Evolutionary conservation across 2,329 filamentous ascomycete species (phyloP).

Genomic region (Claviceps sp.): DNA sequence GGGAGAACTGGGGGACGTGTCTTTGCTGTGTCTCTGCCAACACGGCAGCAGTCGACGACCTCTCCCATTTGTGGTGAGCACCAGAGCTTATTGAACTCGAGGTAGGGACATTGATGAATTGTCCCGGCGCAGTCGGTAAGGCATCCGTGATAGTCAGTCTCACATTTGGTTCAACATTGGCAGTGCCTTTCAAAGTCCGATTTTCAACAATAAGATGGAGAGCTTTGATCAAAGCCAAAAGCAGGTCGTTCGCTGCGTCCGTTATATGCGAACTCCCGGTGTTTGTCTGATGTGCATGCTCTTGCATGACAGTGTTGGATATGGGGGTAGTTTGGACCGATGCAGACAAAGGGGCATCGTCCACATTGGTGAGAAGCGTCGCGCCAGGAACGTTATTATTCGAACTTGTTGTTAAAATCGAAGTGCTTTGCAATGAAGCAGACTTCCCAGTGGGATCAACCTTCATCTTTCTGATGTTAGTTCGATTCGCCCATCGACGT

Average conservation of each 20-base stretch:
- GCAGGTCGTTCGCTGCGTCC: background rate
- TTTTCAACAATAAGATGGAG: constrained; percentile 1
- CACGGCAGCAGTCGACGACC: background rate
- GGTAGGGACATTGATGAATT: background rate
- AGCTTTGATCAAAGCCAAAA: constrained; percentile 9
- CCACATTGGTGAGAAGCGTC: background rate
- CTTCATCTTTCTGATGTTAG: background rate
- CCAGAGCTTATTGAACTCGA: background rate
- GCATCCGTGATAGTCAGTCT: background rate
- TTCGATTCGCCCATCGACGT: background rate
- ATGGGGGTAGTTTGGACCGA: background rate
- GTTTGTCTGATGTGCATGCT: background rate
- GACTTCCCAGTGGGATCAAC: background rate
- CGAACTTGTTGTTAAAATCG: background rate
- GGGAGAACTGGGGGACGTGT: background rate
- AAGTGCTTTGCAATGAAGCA: background rate
- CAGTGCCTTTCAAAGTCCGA: background rate
- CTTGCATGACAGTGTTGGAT: background rate
- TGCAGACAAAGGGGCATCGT: background rate
- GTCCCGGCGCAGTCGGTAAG: background rate
- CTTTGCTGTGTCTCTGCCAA: background rate
- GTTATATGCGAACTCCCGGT: background rate
- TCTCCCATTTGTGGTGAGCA: background rate
- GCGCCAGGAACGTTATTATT: background rate
- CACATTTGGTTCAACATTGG: background rate